Percentiles rank a stretch among this genome's conserved stretches.
Conservation (phyloP, 139 green algal genomes). For the Chlorella sp. region DNA sequence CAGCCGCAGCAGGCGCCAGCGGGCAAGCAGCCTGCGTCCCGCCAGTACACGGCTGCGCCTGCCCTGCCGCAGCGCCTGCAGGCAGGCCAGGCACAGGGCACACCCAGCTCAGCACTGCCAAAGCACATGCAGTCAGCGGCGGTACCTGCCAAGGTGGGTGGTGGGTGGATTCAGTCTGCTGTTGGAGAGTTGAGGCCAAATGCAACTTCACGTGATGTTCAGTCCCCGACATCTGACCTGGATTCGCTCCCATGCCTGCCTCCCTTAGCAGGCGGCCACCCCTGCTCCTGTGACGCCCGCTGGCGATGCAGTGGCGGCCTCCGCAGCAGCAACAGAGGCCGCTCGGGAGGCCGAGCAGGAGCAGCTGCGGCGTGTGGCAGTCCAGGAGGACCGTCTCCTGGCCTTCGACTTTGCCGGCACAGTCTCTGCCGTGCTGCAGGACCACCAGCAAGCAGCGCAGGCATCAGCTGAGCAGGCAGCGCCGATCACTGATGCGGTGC, state of each 20-base stretch:
- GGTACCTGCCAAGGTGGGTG: not conserved
- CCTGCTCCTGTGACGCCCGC: not conserved
- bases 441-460: not conserved
- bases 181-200: too few relatives aligned
- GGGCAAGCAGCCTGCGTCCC: not conserved
- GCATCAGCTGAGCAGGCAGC: not conserved
- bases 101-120: not conserved
- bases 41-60: not conserved
- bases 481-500: slow-evolving; percentile 16
- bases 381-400: slow-evolving; percentile 9
- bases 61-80: not conserved
- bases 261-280: not conserved
- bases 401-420: not conserved
- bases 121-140: slow-evolving; percentile 6
- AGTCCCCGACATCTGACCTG: not conserved
- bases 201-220: not conserved
- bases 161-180: too few relatives aligned
- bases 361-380: not conserved
- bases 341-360: not conserved
- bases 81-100: not conserved
- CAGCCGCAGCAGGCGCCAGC: not conserved
- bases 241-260: not conserved
- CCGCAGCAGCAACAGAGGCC: not conserved
- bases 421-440: not conserved
- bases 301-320: not conserved